phyloP scores from a whole-genome alignment of 768 basidiomycete genomes.

The Pholiota conissans region DNA sequence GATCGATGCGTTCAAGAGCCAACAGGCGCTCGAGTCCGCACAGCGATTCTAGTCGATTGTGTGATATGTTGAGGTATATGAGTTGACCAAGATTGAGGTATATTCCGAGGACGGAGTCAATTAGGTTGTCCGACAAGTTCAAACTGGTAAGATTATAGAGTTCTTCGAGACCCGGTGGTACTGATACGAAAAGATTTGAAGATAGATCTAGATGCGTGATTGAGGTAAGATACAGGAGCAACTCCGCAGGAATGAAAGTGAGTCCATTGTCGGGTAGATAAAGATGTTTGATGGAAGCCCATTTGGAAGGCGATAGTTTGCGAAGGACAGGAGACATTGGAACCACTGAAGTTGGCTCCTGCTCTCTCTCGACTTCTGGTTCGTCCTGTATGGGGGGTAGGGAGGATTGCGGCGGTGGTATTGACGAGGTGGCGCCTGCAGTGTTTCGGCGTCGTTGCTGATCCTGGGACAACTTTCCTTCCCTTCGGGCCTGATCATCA shows the following conservation, averaged over 20 bases:
- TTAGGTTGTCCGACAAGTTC: constrained; percentile 96
- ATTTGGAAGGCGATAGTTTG: constrained; percentile 59
- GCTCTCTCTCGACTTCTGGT: constrained; percentile 18
- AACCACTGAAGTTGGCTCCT: neutral
- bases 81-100: constrained; percentile 80
- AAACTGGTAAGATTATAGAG: constrained; percentile 86
- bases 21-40: constrained; percentile 91
- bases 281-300: constrained; percentile 76
- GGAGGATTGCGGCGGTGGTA: constrained; percentile 27
- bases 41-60: constrained; percentile 91
- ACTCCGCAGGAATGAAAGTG: constrained; percentile 73
- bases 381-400: constrained; percentile 25
- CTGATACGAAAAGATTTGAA: constrained; percentile 85
- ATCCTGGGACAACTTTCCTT: constrained; percentile 50
- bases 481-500: constrained; percentile 70
- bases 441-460: constrained; percentile 34
- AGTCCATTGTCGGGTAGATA: constrained; percentile 79
- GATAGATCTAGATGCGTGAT: constrained; percentile 87
- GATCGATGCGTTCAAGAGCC: constrained; percentile 82
- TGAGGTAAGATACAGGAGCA: constrained; percentile 66
- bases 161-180: constrained; percentile 73
- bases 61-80: constrained; percentile 73
- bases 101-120: constrained; percentile 91
- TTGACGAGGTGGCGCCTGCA: constrained; percentile 15
- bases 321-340: constrained; percentile 26